Percentiles rank a stretch among this genome's conserved stretches.
Evolutionary conservation across 306 rosid genomes (phyloP).

Genomic region (Mimosa bimucronata): DNA sequence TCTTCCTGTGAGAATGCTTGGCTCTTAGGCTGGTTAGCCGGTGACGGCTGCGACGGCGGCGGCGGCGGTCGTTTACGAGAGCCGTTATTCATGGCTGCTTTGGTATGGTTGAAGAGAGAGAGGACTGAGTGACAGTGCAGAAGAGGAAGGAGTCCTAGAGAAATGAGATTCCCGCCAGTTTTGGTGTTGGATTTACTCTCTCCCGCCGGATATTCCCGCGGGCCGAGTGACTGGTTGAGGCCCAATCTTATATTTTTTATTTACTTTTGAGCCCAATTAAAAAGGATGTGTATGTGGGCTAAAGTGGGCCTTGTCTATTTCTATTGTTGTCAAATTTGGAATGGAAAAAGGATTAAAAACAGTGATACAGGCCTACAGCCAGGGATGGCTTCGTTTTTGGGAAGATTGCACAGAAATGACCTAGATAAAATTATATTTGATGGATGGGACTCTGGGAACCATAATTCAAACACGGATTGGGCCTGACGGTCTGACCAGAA

Average conservation of each 20-base stretch:
- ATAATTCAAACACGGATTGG: too few relatives aligned
- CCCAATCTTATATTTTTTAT: too few relatives aligned
- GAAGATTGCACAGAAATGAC: too few relatives aligned
- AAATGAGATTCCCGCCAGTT: conserved; percentile 63
- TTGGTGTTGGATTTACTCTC: conserved; percentile 6
- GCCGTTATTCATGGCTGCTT: conserved; percentile 51
- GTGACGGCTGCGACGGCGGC: conserved; percentile 49
- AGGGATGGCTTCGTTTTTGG: too few relatives aligned
- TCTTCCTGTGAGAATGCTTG: conserved; percentile 69
- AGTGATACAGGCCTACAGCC: too few relatives aligned
- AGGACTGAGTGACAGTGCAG: too few relatives aligned
- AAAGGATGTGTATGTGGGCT: neutral
- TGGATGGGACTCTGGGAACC: too few relatives aligned
- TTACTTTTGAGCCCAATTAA: neutral
- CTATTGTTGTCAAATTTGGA: too few relatives aligned
- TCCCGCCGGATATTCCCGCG: conserved; percentile 42
- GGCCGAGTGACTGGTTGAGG: too few relatives aligned
- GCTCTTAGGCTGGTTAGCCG: conserved; percentile 54
- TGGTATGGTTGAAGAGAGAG: conserved; percentile 7
- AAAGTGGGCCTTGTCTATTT: neutral
- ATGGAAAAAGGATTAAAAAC: too few relatives aligned
- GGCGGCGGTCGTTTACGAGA: conserved; percentile 64
- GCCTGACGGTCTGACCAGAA: too few relatives aligned
- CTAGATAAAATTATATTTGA: too few relatives aligned
- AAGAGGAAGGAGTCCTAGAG: neutral